Conservation (phyloP, 202 grass and related monocot genomes). For the Musa balbisiana region DNA sequence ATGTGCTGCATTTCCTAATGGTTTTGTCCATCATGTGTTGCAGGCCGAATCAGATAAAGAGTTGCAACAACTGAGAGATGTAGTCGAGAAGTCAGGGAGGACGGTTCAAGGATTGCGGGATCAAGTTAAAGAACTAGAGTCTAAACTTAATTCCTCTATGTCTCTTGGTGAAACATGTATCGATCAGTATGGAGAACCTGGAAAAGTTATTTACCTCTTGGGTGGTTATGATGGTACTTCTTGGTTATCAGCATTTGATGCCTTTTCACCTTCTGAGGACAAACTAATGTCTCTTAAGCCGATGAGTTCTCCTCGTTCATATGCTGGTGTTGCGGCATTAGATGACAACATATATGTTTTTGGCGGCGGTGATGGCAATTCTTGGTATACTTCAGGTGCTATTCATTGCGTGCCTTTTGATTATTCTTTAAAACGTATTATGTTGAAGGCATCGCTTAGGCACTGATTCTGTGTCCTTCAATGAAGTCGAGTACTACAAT, state of each 20-base stretch:
- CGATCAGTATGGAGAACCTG: conserved; percentile 1
- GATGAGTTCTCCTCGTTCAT: conserved; percentile 62
- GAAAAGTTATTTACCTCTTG: conserved; percentile 5
- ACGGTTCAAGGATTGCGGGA: not conserved
- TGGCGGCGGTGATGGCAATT: conserved; percentile 63
- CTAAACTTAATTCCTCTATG: conserved; percentile 2
- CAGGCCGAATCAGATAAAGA: conserved; percentile 22
- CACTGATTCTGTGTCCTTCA: conserved; percentile 8
- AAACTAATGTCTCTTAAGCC: conserved; percentile 34
- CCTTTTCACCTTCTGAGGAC: conserved; percentile 38
- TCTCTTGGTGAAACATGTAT: not conserved
- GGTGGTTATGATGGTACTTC: conserved; percentile 22
- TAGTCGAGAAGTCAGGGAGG: conserved; percentile 6
- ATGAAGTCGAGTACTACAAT: conserved; percentile 82
- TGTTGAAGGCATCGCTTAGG: conserved; percentile 12
- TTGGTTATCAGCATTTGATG: conserved; percentile 19
- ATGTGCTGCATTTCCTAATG: not conserved
- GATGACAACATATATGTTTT: conserved; percentile 59
- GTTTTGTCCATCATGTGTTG: conserved; percentile 12
- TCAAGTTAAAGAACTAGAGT: conserved; percentile 10
- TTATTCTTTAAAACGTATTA: conserved; percentile 16
- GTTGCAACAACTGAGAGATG: conserved; percentile 14
- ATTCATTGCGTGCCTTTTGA: conserved; percentile 22
- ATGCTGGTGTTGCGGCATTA: conserved; percentile 52
- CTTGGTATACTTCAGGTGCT: conserved; percentile 62